These are phyloP conservation scores for Chlamydomonas applanata DNA, from an alignment of 139 green algal species.

Conservation along the genomic window DNA sequence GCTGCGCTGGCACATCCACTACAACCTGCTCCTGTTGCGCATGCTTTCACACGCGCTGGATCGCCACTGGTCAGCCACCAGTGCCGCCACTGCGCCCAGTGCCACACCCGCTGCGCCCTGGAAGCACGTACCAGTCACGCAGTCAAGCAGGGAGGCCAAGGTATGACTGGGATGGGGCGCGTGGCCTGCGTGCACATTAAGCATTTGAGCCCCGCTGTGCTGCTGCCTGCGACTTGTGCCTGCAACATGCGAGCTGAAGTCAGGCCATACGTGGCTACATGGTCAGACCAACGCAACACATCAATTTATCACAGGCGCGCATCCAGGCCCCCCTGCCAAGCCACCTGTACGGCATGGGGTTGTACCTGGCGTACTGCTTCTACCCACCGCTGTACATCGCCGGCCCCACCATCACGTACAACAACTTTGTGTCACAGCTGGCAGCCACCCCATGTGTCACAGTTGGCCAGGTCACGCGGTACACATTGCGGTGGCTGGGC, in stretches of 20 bases:
- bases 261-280: background rate
- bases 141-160: background rate
- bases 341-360: conserved; percentile 41
- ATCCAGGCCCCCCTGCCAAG: conserved; percentile 14
- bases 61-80: conserved; percentile 63
- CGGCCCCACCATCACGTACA: conserved; percentile 83
- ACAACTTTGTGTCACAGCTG: conserved; percentile 81
- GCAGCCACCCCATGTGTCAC: background rate
- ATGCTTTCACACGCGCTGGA: conserved; percentile 84
- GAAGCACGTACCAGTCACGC: conserved; percentile 4
- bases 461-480: conserved; percentile 33
- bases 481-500: conserved; percentile 45
- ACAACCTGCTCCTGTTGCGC: conserved; percentile 84
- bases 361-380: conserved; percentile 71
- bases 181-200: background rate
- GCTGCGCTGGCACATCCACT: conserved; percentile 88
- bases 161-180: background rate
- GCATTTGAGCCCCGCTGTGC: no score
- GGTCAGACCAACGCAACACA: no score
- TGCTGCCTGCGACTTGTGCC: no score
- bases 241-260: no score
- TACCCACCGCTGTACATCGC: conserved; percentile 95
- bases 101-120: background rate
- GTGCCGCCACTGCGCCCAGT: background rate
- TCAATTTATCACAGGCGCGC: no score